phyloP scores from a whole-genome alignment of 805 yeast genomes.

The Saturnispora serradocipensis region DNA sequence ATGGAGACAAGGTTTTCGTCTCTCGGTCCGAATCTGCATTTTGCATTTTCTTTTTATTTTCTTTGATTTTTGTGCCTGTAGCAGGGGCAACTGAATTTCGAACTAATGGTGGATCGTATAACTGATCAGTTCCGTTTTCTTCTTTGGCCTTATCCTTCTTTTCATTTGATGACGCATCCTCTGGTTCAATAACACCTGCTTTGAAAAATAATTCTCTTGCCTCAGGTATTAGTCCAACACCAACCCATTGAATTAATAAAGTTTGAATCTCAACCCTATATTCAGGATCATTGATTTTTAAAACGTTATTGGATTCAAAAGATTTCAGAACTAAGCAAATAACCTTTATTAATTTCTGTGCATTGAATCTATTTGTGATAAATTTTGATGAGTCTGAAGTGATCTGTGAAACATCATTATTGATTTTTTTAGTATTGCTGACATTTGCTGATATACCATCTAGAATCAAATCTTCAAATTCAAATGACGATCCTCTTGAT shows the following conservation, averaged over 20 bases:
- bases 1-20: not conserved
- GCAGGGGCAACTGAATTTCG: not conserved
- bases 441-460: not conserved
- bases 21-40: not conserved
- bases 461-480: slow-evolving; percentile 13
- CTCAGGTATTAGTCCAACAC: slow-evolving; percentile 41
- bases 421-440: slow-evolving; percentile 3
- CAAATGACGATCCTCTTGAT: slow-evolving; percentile 26
- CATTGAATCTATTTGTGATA: slow-evolving; percentile 26
- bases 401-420: slow-evolving; percentile 7
- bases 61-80: not conserved
- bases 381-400: slow-evolving; percentile 16
- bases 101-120: not conserved
- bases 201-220: slow-evolving; percentile 46
- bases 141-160: not conserved
- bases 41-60: not conserved
- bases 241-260: slow-evolving; percentile 56
- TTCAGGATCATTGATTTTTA: slow-evolving; percentile 39
- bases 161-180: not conserved
- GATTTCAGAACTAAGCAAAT: slow-evolving; percentile 57
- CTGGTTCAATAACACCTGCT: not conserved
- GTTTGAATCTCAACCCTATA: slow-evolving; percentile 52
- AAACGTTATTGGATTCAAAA: slow-evolving; percentile 35
- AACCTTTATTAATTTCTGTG: slow-evolving; percentile 37
- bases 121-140: not conserved